Base-by-base conservation (phyloP, 805 yeast species). In the Candida tammaniensis region DNA sequence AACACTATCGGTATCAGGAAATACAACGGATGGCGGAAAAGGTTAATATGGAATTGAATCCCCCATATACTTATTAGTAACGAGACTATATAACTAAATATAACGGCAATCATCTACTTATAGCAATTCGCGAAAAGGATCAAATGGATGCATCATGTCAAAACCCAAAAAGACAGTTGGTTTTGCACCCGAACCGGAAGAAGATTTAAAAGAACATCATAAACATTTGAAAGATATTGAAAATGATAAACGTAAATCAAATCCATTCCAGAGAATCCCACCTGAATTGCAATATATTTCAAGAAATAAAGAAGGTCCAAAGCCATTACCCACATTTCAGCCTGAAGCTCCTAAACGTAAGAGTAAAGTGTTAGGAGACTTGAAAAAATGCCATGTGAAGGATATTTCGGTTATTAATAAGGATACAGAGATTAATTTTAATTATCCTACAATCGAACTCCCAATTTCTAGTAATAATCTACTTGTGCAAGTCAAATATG, bases 401-500 rank as follows among this genome's bases (percentile, higher is more conserved):
- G 72, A 78, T 57, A 47, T 70, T 55, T 48, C 68, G 40, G 49
- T 70, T 47, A 45, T 74, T 35, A 66, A 68, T 42, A 64, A 63
- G 42, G 56, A 60, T 30, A 64, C 69, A 1, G 65, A 58, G 31
- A 65, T 80, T 47, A 74, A 76, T 22, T 79, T 78, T 51, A 74
- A 74, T 43, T 70, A 74, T 44, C 67, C 64, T 15, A 69, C 68
- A 25, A 66, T 74, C 30, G 67, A 67, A 18, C 48, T 70, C 15
- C 84, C 82, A 2, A 57, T 78, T 30, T 57, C 65, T 6, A 51
- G 64, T 19, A 63, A 66, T 46, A 67, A 68, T 33, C 49, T 83
- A 4, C 61, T 83, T 14, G 76, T 85, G 9, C 74, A 80, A 44
- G 76, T 82, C 16, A 61, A 64, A 29, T 74, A 74, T 38, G 79